Evolutionary conservation across 441 rosid species (phyloP).

Genomic region (Erysimum cheiri): DNA sequence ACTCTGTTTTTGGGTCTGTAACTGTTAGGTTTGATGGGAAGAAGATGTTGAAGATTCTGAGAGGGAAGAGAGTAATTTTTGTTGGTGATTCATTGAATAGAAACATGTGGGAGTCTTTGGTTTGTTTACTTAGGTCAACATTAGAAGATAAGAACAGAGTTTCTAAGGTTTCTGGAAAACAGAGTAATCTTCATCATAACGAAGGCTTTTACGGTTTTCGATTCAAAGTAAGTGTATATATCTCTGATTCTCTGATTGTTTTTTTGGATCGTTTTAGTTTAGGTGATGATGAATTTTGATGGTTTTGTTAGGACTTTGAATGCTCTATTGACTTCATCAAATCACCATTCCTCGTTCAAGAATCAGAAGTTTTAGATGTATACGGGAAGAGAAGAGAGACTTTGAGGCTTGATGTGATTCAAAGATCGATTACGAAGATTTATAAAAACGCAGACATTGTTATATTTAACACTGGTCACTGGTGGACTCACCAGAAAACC

Average conservation of each 20-base stretch:
- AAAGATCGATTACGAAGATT: slow-evolving; percentile 42
- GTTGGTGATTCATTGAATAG: slow-evolving; percentile 68
- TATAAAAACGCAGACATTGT: slow-evolving; percentile 55
- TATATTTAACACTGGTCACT: slow-evolving; percentile 67
- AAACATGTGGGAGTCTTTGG: slow-evolving; percentile 68
- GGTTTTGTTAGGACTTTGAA: slow-evolving; percentile 44
- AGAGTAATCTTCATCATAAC: slow-evolving; percentile 45
- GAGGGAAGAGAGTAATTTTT: slow-evolving; percentile 62
- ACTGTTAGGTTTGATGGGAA: slow-evolving; percentile 70
- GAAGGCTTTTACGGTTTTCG: slow-evolving; percentile 55
- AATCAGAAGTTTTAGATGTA: slow-evolving; percentile 44
- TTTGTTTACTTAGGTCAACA: slow-evolving; percentile 57
- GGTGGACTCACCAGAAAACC: slow-evolving; percentile 76
- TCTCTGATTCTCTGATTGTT: neutral
- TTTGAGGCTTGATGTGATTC: slow-evolving; percentile 57
- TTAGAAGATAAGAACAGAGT: slow-evolving; percentile 47
- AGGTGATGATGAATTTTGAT: neutral
- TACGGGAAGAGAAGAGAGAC: slow-evolving; percentile 49
- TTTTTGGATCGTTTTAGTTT: neutral
- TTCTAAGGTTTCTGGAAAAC: slow-evolving; percentile 45
- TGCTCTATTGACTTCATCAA: slow-evolving; percentile 59
- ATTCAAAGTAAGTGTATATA: slow-evolving; percentile 47
- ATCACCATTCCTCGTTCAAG: slow-evolving; percentile 63
- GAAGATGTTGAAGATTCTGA: slow-evolving; percentile 61
- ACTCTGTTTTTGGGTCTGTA: slow-evolving; percentile 19